These are phyloP conservation scores for Vigna unguiculata DNA, from an alignment of 306 rosid species.

Conservation along the genomic window DNA sequence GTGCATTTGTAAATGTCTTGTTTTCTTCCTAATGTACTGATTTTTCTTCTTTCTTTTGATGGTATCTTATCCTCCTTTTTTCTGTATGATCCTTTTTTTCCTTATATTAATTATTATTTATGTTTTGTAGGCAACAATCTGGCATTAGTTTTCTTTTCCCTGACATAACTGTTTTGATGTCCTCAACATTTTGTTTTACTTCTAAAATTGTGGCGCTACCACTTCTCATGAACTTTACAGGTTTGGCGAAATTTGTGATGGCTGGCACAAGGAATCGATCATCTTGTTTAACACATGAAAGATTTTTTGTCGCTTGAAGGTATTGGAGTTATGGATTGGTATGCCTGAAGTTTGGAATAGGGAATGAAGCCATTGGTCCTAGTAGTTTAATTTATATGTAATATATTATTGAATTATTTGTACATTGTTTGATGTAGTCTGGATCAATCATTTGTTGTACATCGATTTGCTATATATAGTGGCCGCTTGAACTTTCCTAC, in stretches of 20 bases:
- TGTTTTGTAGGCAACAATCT: not conserved
- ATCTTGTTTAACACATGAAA: constrained; percentile 32
- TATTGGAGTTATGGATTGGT: constrained; percentile 50
- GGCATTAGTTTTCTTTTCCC: constrained; percentile 22
- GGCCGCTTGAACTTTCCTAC: constrained; percentile 37
- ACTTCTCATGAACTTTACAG: constrained; percentile 39
- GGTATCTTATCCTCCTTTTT: not conserved
- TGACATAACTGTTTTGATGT: constrained; percentile 28
- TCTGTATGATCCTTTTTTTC: not conserved
- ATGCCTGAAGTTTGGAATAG: constrained; percentile 45
- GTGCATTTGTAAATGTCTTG: not conserved
- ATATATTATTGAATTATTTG: constrained; percentile 47
- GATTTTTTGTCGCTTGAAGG: constrained; percentile 43
- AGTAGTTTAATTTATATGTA: constrained; percentile 46
- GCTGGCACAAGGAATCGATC: constrained; percentile 41
- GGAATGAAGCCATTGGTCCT: constrained; percentile 74
- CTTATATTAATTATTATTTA: not conserved
- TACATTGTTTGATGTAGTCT: constrained; percentile 49
- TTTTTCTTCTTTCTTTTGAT: constrained; percentile 21
- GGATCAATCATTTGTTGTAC: constrained; percentile 59
- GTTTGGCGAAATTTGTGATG: constrained; percentile 49
- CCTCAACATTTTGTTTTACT: constrained; percentile 28
- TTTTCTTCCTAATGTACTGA: not conserved
- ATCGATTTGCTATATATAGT: constrained; percentile 49
- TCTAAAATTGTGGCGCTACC: constrained; percentile 28